These are phyloP conservation scores for Strobilomyces confusus DNA, from an alignment of 768 basidiomycete genomes.

Conservation along the genomic window DNA sequence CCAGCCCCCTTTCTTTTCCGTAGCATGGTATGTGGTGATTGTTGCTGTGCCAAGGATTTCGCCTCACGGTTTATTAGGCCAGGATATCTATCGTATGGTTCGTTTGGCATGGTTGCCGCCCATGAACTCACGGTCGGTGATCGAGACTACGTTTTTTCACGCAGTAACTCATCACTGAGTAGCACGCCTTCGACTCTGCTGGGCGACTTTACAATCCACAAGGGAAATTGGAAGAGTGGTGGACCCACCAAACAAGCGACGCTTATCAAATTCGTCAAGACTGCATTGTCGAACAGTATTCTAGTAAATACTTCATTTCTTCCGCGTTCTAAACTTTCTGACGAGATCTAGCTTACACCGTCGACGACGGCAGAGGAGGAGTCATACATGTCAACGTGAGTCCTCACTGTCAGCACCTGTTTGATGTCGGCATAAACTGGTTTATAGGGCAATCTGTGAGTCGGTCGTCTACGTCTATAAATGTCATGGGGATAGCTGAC, in stretches of 20 bases:
- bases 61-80: slow-evolving; percentile 54
- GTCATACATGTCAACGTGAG: slow-evolving; percentile 80
- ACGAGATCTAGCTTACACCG: slow-evolving; percentile 56
- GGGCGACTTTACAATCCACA: slow-evolving; percentile 88
- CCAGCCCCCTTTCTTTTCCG: slow-evolving; percentile 86
- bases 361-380: slow-evolving; percentile 84
- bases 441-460: slow-evolving; percentile 70
- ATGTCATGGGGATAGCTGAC: slow-evolving; percentile 6
- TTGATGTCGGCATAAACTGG: neutral
- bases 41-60: neutral
- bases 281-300: slow-evolving; percentile 91
- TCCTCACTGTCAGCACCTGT: neutral
- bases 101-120: slow-evolving; percentile 88
- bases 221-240: slow-evolving; percentile 88
- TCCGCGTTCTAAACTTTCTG: neutral
- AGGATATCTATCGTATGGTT: slow-evolving; percentile 82
- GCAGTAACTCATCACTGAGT: neutral
- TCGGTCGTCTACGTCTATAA: neutral
- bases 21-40: slow-evolving; percentile 53
- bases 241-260: slow-evolving; percentile 82
- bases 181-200: slow-evolving; percentile 90
- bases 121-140: slow-evolving; percentile 81
- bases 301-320: slow-evolving; percentile 45
- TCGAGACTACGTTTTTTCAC: neutral
- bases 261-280: slow-evolving; percentile 80